Conservation (phyloP, 108 stramenopile species). For the Tribonema minus region DNA sequence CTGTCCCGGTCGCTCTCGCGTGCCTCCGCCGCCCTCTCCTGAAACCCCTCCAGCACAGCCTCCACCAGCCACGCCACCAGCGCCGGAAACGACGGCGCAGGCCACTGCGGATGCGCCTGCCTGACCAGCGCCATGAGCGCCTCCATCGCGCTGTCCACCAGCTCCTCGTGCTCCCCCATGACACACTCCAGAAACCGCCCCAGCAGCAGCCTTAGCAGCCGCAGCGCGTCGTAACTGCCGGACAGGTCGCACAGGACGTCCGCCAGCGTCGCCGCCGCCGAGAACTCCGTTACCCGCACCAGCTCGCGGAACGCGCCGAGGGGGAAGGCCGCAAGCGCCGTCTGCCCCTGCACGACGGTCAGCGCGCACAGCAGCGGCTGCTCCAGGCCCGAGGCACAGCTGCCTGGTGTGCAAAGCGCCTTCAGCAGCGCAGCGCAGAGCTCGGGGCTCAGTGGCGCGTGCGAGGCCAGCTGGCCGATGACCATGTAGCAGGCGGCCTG, state of each 20-base stretch:
- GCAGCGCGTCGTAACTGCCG: too few relatives aligned
- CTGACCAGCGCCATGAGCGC: not conserved
- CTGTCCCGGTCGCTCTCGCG: too few relatives aligned
- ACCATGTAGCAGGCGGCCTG: slow-evolving; percentile 43
- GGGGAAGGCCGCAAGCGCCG: too few relatives aligned
- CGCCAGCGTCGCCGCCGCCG: too few relatives aligned
- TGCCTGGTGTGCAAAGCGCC: not conserved
- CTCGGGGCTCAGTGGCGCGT: slow-evolving; percentile 10
- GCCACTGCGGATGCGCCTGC: not conserved
- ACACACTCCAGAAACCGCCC: too few relatives aligned
- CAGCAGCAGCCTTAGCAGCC: too few relatives aligned
- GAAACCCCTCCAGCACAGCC: not conserved
- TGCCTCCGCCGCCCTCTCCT: not conserved
- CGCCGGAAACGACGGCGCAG: not conserved
- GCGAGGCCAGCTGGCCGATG: not conserved
- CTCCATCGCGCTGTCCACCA: not conserved
- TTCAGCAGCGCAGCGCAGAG: not conserved
- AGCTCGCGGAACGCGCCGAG: too few relatives aligned
- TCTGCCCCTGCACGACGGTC: slow-evolving; percentile 13
- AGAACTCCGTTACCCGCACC: too few relatives aligned
- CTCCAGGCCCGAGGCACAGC: slow-evolving; percentile 25
- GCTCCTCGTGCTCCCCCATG: too few relatives aligned
- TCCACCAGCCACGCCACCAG: not conserved
- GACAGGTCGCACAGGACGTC: too few relatives aligned
- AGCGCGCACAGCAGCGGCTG: slow-evolving; percentile 25